Evolutionary conservation across 306 rosid genomes (phyloP).

Genomic region (Inga oerstediana): DNA sequence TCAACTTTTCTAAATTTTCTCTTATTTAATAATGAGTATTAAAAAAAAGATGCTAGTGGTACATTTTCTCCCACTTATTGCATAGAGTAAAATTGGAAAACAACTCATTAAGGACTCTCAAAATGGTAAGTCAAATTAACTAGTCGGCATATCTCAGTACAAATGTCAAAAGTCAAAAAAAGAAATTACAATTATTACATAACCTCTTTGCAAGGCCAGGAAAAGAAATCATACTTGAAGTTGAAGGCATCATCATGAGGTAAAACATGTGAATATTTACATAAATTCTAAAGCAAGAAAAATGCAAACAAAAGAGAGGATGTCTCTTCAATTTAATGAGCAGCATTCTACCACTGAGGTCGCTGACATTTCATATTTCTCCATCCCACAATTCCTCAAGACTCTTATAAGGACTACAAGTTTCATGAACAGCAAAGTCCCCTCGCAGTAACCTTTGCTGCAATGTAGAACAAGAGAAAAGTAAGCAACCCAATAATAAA

Average conservation of each 20-base stretch:
- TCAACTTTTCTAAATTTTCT: no score
- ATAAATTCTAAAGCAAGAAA: not conserved
- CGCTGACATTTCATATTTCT: constrained; percentile 39
- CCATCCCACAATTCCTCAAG: constrained; percentile 59
- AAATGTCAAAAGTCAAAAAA: not conserved
- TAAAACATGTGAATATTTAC: not conserved
- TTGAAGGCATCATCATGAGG: not conserved
- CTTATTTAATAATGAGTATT: no score
- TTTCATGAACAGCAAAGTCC: constrained; percentile 46
- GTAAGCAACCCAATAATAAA: not conserved
- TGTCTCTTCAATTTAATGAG: not conserved
- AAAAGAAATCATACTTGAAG: not conserved
- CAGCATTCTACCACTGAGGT: not conserved
- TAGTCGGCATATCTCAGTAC: not conserved
- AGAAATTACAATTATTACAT: not conserved
- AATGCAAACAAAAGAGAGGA: not conserved
- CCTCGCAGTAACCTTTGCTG: constrained; percentile 42
- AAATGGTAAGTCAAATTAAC: no score
- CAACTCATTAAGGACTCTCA: no score
- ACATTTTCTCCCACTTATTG: no score
- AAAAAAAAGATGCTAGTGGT: no score
- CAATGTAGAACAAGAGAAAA: not conserved
- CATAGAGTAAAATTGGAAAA: no score
- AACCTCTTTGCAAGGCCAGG: not conserved
- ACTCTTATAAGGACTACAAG: constrained; percentile 48